A percentile compares a stretch with the other conserved stretches of the same genome.
phyloP scores from a whole-genome alignment of 805 yeast genomes.

The Suhomyces sp. region DNA sequence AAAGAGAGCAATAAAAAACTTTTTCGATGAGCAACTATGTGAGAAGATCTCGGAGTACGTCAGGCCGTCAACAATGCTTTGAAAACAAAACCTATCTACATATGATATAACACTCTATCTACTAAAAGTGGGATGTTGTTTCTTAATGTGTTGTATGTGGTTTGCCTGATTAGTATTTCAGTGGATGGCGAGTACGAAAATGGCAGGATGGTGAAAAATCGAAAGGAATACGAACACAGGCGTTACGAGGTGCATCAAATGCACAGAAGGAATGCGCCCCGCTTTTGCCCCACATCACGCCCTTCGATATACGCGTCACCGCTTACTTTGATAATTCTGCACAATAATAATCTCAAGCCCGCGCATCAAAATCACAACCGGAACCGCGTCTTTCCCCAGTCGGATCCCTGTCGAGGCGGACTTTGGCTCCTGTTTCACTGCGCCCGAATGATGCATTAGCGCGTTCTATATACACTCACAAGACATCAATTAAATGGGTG shows the following conservation, averaged over 20 bases:
- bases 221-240: background rate
- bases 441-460: background rate
- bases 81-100: too few relatives aligned
- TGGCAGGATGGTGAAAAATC: background rate
- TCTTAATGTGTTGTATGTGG: too few relatives aligned
- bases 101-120: too few relatives aligned
- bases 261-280: background rate
- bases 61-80: background rate
- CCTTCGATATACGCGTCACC: background rate
- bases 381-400: background rate
- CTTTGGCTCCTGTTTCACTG: too few relatives aligned
- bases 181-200: too few relatives aligned
- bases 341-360: background rate
- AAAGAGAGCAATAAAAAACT: background rate
- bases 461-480: too few relatives aligned
- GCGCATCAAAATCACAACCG: background rate
- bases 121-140: too few relatives aligned
- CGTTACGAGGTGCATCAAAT: background rate
- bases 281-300: conserved; percentile 2
- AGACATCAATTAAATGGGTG: too few relatives aligned
- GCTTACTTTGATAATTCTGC: background rate
- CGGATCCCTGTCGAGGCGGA: background rate
- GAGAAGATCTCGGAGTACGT: background rate
- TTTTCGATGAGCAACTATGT: background rate
- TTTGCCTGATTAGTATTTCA: too few relatives aligned